Evolutionary conservation across 805 yeast genomes (phyloP).

Genomic region (Saturnispora dispora): DNA sequence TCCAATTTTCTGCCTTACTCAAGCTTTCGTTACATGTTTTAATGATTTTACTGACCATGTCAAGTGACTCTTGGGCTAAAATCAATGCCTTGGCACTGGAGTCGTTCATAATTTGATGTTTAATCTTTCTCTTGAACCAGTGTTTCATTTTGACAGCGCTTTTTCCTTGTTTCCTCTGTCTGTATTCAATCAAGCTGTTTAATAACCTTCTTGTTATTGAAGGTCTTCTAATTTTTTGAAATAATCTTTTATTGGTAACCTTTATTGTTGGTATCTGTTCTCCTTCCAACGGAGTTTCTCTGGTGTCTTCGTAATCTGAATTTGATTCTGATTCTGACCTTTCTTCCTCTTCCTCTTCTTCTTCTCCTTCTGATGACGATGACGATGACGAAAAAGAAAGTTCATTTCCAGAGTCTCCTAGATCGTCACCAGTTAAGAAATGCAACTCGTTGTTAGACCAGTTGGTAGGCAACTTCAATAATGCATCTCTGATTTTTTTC

Average conservation of each 20-base stretch:
- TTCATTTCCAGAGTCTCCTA: not conserved
- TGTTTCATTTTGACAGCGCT: constrained; percentile 10
- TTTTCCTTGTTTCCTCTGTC: constrained; percentile 6
- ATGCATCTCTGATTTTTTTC: constrained; percentile 67
- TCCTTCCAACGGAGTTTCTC: constrained; percentile 13
- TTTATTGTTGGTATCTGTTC: constrained; percentile 9
- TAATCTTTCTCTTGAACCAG: constrained; percentile 24
- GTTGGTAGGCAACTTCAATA: constrained; percentile 64
- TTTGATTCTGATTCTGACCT: constrained; percentile 10
- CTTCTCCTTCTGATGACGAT: constrained; percentile 9
- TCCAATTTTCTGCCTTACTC: constrained; percentile 80
- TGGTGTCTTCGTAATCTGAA: constrained; percentile 9
- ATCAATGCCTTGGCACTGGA: constrained; percentile 66
- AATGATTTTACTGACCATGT: constrained; percentile 76
- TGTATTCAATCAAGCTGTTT: constrained; percentile 24
- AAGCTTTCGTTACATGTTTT: constrained; percentile 78
- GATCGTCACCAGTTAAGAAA: constrained; percentile 7
- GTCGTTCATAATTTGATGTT: constrained; percentile 26
- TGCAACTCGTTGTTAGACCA: constrained; percentile 39
- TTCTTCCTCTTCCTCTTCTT: constrained; percentile 13
- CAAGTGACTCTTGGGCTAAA: constrained; percentile 82
- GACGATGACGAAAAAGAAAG: not conserved
- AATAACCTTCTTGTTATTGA: constrained; percentile 22
- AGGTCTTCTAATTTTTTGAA: constrained; percentile 11
- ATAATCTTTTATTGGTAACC: constrained; percentile 8